Conservation (phyloP, 2,329 filamentous ascomycete genomes). For the Calonectria pseudoreteaudii region DNA sequence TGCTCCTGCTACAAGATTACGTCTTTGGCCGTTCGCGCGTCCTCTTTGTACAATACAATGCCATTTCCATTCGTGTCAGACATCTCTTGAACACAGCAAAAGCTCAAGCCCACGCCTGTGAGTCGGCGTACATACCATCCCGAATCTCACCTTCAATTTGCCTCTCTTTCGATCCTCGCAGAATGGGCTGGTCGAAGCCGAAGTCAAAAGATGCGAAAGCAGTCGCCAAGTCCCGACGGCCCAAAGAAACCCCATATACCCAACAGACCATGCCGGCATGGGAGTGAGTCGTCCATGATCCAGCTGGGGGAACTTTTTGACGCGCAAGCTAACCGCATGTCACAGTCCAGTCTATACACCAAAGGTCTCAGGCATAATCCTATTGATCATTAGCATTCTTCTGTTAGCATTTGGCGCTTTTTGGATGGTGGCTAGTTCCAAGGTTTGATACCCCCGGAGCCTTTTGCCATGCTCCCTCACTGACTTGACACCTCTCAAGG, state of each 20-base stretch:
- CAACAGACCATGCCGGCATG: not conserved
- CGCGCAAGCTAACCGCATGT: not conserved
- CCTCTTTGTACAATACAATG: not conserved
- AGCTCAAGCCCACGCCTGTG: not conserved
- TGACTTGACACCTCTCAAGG: not conserved
- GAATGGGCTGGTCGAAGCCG: not conserved
- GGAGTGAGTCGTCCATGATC: not conserved
- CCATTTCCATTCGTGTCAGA: not conserved
- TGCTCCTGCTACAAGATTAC: not conserved
- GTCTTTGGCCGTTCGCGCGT: not conserved
- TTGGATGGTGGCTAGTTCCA: not conserved
- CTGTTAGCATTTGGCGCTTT: not conserved
- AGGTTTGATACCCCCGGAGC: not conserved
- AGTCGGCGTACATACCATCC: not conserved
- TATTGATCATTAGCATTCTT: not conserved
- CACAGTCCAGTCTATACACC: not conserved
- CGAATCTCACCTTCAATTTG: not conserved
- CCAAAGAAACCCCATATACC: not conserved
- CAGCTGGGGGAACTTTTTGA: no score
- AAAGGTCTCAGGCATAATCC: not conserved
- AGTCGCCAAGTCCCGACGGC: not conserved
- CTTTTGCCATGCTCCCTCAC: no score
- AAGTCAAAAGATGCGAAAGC: not conserved
- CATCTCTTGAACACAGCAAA: not conserved
- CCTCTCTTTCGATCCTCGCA: not conserved